Evolutionary conservation across 2,329 filamentous ascomycete genomes (phyloP).

Genomic region (Grosmannia clavigera): DNA sequence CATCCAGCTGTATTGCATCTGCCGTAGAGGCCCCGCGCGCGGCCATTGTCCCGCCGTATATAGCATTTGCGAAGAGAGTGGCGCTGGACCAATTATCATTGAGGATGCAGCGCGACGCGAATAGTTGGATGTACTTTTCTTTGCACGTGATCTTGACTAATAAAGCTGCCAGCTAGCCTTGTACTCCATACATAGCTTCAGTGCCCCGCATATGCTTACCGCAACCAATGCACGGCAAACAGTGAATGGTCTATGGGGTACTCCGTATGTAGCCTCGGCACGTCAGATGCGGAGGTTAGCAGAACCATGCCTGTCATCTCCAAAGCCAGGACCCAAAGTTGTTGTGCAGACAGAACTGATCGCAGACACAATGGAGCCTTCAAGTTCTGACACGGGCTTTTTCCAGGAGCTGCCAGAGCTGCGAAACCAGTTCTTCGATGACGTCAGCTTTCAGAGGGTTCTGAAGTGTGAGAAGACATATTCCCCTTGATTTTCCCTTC

Average conservation of each 20-base stretch:
- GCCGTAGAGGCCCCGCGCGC: neutral
- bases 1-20: conserved; percentile 3
- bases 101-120: neutral
- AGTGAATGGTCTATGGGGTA: neutral
- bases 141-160: neutral
- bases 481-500: neutral
- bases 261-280: neutral
- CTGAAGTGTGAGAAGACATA: conserved; percentile 29
- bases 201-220: neutral
- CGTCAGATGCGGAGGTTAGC: too few species aligned
- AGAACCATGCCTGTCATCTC: neutral
- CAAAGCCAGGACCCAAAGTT: neutral
- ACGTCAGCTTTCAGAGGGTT: conserved; percentile 38
- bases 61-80: neutral
- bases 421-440: conserved; percentile 44
- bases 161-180: neutral
- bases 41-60: conserved; percentile 4
- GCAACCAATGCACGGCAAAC: neutral
- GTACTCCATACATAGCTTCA: too few species aligned
- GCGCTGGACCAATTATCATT: neutral
- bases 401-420: conserved; percentile 41
- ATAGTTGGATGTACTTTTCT: neutral
- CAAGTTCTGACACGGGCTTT: conserved; percentile 37
- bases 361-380: conserved; percentile 25
- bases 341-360: neutral